Conservation (phyloP, 257 asterid species). For the Echium plantagineum region DNA sequence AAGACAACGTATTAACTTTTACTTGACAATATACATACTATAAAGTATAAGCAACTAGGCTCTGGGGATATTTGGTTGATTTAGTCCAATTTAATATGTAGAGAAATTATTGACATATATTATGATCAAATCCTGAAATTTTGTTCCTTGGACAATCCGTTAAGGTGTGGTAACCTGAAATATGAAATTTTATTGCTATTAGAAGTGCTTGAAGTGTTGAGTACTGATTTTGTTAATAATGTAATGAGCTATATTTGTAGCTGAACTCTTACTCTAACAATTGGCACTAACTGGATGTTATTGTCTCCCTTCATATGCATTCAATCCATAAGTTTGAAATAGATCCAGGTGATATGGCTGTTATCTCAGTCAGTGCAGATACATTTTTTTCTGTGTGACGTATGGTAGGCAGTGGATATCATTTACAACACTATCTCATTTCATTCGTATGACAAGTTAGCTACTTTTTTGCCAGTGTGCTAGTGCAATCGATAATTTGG, state of each 20-base stretch:
- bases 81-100: background rate
- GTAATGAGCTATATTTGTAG: background rate
- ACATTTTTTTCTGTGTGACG: background rate
- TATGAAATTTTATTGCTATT: background rate
- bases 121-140: too few relatives aligned
- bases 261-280: background rate
- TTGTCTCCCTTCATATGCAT: background rate
- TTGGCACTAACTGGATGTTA: background rate
- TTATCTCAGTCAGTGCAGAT: background rate
- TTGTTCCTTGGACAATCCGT: too few relatives aligned
- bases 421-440: background rate
- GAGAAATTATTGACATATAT: too few relatives aligned
- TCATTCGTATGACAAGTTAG: background rate
- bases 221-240: background rate
- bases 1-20: background rate
- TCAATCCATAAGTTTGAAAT: background rate
- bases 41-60: background rate
- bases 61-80: background rate
- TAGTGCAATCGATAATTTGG: constrained; percentile 80
- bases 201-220: background rate
- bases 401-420: background rate
- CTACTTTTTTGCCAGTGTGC: constrained; percentile 53
- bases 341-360: constrained; percentile 2
- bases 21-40: background rate
- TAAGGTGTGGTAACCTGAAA: background rate